Percentiles rank a stretch among this genome's conserved stretches.
Evolutionary conservation across 148 eudicot genomes (phyloP).

Genomic region (Diospyros kaki): DNA sequence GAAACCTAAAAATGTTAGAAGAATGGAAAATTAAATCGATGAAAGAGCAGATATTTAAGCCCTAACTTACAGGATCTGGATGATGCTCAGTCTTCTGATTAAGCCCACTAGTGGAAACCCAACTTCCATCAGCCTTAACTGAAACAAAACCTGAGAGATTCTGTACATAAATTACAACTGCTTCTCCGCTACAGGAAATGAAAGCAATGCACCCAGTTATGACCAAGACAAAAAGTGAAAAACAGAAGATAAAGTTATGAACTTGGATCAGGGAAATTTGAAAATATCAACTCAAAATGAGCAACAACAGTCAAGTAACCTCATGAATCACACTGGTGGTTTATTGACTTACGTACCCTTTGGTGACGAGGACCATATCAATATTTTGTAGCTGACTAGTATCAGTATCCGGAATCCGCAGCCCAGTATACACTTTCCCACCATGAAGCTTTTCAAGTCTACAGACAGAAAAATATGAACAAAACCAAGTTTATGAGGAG

Average conservation of each 20-base stretch:
- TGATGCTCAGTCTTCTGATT: slow-evolving; percentile 52
- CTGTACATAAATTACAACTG: slow-evolving; percentile 62
- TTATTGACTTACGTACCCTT: slow-evolving; percentile 34
- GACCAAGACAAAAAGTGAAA: background rate
- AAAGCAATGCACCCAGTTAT: background rate
- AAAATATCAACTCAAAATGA: too few relatives aligned
- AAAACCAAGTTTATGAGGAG: background rate
- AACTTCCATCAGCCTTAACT: slow-evolving; percentile 64
- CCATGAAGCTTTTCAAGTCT: slow-evolving; percentile 73
- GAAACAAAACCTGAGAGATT: slow-evolving; percentile 61
- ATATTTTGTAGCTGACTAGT: slow-evolving; percentile 53
- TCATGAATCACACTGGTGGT: too few relatives aligned
- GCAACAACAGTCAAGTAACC: too few relatives aligned
- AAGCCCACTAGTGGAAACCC: slow-evolving; percentile 58
- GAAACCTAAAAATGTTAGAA: background rate
- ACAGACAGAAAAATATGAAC: slow-evolving; percentile 8
- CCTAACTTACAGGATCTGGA: slow-evolving; percentile 66
- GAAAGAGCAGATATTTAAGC: slow-evolving; percentile 7
- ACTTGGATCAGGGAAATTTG: too few relatives aligned
- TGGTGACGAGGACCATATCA: slow-evolving; percentile 66
- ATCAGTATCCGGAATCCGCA: slow-evolving; percentile 83
- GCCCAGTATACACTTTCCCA: slow-evolving; percentile 70
- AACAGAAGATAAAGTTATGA: background rate
- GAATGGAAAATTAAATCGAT: background rate
- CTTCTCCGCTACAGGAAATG: slow-evolving; percentile 41